Base-by-base conservation (phyloP, 2,329 filamentous ascomycete species). In the Penicillium carneum region DNA sequence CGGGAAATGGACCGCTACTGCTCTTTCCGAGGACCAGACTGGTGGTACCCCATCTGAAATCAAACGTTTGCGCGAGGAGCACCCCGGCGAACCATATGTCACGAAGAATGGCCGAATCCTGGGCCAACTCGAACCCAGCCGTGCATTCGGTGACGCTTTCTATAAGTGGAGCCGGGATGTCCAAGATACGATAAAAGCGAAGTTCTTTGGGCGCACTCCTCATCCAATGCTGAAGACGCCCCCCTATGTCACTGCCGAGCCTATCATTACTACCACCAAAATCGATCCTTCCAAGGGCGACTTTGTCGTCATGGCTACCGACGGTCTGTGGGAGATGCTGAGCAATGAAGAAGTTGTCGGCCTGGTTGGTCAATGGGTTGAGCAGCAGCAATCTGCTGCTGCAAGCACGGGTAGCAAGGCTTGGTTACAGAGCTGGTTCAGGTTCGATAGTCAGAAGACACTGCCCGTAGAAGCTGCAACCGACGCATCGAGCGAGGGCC, bases 271-370 rank as follows among this genome's bases (percentile, higher is more conserved):
- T 0, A 97, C 93, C 1, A 98, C 94, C 47, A 90, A 95, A 76
- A 89, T 99, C 54, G 85, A 94, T 69, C 95, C 95, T 1, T 87
- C 92, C 56, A 91, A 91, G 64, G 93, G 94, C 47, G 95, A 99
- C 75, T 99, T 99, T 71, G 84, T 99, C 12, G 94, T 99, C 63
- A 89, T 99, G 84, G 95, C 95, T 23, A 97, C 95, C 0, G 95
- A 99, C 74, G 95, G 95, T 4, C 84, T 99, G 0, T 99, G 95
- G 95, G 95, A 99, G 80, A 98, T 98, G 95, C 84, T 99, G 63
- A 97, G 92, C 49, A 99, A 98, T 72, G 95, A 99, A 75, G 95
- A 99, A 81, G 95, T 97, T 1, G 91, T 99, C 52, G 95, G 95
- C 0, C 86, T 99, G 2, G 95, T 99, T 4, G 96, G 94, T 16